These are phyloP conservation scores for Podaxis pistillaris DNA, from an alignment of 768 basidiomycete genomes.

Conservation along the genomic window DNA sequence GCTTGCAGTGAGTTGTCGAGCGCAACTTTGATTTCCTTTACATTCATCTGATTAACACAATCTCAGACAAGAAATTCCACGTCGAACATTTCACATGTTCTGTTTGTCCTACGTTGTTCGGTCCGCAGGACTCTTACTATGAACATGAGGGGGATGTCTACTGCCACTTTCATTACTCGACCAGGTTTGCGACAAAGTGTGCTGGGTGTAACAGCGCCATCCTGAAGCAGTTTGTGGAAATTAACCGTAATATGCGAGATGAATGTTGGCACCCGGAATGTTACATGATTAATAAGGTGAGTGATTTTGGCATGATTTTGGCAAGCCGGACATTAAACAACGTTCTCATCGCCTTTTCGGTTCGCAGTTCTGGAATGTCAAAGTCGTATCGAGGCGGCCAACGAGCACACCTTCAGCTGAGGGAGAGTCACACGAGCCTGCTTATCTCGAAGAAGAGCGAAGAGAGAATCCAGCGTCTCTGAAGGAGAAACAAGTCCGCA, in stretches of 20 bases:
- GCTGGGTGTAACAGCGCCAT: conserved; percentile 97
- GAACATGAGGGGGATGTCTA: conserved; percentile 98
- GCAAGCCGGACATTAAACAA: neutral
- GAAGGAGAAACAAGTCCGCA: conserved; percentile 86
- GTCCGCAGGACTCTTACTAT: conserved; percentile 98
- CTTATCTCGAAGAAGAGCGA: conserved; percentile 75
- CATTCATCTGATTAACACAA: neutral
- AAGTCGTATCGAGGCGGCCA: conserved; percentile 76
- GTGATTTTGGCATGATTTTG: conserved; percentile 18
- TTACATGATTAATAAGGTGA: conserved; percentile 99
- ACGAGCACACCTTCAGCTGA: conserved; percentile 56
- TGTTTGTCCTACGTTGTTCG: conserved; percentile 92
- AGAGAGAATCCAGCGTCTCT: conserved; percentile 75
- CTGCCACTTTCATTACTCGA: conserved; percentile 99
- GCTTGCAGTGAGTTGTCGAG: conserved; percentile 76
- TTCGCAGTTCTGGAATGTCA: conserved; percentile 96
- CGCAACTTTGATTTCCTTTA: neutral
- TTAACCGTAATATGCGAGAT: conserved; percentile 96
- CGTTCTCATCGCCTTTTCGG: conserved; percentile 1
- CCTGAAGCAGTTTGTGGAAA: conserved; percentile 98
- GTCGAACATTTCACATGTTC: conserved; percentile 99
- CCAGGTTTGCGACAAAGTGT: conserved; percentile 97
- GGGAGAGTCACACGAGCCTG: conserved; percentile 48
- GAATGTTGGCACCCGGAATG: conserved; percentile 99
- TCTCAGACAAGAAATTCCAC: conserved; percentile 95